A percentile compares a stretch with the other conserved stretches of the same genome.
Evolutionary conservation across 2,329 filamentous ascomycete species (phyloP).

Genomic region (Aureobasidium uvarum): DNA sequence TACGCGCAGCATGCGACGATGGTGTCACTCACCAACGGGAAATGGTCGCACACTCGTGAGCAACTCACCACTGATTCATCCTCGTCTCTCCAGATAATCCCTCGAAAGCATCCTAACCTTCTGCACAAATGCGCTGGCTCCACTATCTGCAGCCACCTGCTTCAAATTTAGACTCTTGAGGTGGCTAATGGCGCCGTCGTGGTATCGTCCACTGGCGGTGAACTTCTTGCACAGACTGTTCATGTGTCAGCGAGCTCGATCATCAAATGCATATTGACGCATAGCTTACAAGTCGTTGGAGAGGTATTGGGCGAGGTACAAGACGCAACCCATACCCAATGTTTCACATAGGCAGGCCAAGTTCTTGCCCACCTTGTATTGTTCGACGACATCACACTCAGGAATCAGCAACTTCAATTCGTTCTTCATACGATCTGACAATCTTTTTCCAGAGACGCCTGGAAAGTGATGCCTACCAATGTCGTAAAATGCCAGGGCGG

Average conservation of each 20-base stretch:
- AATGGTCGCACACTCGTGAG: not conserved
- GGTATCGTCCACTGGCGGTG: constrained; percentile 4
- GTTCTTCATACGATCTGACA: constrained; percentile 15
- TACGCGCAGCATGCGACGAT: not conserved
- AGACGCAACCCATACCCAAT: constrained; percentile 3
- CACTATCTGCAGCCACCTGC: not conserved
- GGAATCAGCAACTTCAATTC: not conserved
- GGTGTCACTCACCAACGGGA: not conserved
- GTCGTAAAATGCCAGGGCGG: not conserved
- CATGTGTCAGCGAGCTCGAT: not conserved
- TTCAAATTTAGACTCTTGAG: not conserved
- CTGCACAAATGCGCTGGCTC: not conserved
- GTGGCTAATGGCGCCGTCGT: not conserved
- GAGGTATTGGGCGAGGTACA: not conserved
- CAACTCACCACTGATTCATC: not conserved
- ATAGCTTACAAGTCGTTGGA: not conserved
- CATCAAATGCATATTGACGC: not conserved
- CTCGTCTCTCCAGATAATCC: not conserved
- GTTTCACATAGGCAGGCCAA: not conserved
- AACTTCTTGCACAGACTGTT: not conserved
- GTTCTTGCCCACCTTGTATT: not conserved
- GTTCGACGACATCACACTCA: not conserved
- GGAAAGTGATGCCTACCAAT: not conserved
- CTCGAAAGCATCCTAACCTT: not conserved
- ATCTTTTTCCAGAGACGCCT: not conserved